A percentile compares a stretch with the other conserved stretches of the same genome.
phyloP scores from a whole-genome alignment of 2,329 filamentous ascomycete genomes.

The Zymoseptoria tritici region DNA sequence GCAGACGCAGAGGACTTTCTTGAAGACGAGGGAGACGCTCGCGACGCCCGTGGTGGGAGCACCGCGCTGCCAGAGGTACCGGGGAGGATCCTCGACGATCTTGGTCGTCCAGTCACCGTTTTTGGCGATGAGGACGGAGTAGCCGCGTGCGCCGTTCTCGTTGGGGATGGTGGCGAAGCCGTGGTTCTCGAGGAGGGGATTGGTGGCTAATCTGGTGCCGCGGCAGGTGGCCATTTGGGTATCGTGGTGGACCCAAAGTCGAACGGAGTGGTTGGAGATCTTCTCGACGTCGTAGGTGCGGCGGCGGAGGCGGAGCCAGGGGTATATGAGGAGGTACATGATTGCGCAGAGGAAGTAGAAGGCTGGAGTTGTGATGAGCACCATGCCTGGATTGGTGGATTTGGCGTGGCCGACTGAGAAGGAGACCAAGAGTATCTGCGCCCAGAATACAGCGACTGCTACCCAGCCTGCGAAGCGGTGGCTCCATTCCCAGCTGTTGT shows the following conservation, averaged over 20 bases:
- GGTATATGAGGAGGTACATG: conserved; percentile 59
- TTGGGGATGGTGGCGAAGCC: conserved; percentile 67
- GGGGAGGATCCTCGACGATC: conserved; percentile 56
- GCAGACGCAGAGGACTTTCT: conserved; percentile 57
- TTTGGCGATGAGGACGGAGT: conserved; percentile 63
- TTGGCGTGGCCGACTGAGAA: conserved; percentile 19
- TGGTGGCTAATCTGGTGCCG: conserved; percentile 18
- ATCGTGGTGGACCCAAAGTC: conserved; percentile 61
- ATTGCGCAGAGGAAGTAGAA: conserved; percentile 64
- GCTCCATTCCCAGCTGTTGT: conserved; percentile 62
- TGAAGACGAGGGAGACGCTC: conserved; percentile 59
- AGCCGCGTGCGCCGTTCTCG: conserved; percentile 45
- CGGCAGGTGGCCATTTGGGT: conserved; percentile 45
- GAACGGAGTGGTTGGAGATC: conserved; percentile 65
- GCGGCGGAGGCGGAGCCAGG: conserved; percentile 65
- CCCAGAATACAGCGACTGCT: conserved; percentile 58
- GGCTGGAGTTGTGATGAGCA: conserved; percentile 42
- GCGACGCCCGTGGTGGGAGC: conserved; percentile 61
- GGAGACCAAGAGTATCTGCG: conserved; percentile 49
- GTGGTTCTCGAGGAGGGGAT: conserved; percentile 57
- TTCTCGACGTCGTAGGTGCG: conserved; percentile 58
- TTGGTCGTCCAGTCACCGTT: conserved; percentile 67
- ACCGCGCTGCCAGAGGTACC: conserved; percentile 59
- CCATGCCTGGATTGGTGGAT: conserved; percentile 29
- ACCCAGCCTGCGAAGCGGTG: conserved; percentile 71